Conservation (phyloP, 352 stramenopile species). For the Pythium angustatum region DNA sequence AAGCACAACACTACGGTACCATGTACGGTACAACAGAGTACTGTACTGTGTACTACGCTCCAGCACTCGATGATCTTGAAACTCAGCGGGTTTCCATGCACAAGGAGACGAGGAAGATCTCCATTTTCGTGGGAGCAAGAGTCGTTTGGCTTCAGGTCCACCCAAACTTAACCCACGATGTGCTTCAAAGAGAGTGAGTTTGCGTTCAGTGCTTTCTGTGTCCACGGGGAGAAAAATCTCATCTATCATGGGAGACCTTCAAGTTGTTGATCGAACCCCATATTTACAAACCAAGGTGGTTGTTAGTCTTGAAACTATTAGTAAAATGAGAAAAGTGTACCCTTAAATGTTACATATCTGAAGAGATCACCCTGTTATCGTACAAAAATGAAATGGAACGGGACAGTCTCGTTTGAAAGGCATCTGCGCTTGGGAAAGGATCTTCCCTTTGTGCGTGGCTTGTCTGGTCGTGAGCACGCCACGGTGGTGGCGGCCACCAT, state of each 20-base stretch:
- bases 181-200: constrained; percentile 2
- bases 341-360: background rate
- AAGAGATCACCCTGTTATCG: background rate
- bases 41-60: no score
- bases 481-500: no score
- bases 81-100: no score
- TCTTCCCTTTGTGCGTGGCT: constrained; percentile 1
- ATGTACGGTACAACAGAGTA: no score
- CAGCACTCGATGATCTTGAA: no score
- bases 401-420: constrained; percentile 2
- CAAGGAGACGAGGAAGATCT: no score
- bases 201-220: constrained; percentile 10
- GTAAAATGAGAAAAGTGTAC: background rate
- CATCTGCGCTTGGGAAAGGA: constrained; percentile 17
- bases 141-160: constrained; percentile 15
- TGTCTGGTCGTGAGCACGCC: background rate
- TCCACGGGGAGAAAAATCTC: constrained; percentile 15
- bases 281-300: no score
- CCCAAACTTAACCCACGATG: constrained; percentile 8
- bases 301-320: no score
- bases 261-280: constrained; percentile 7
- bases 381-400: background rate
- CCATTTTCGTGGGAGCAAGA: no score
- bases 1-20: no score
- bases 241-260: constrained; percentile 4